Conservation (phyloP, 1,284 basidiomycete species). For the Salmacisia buchloeana region DNA sequence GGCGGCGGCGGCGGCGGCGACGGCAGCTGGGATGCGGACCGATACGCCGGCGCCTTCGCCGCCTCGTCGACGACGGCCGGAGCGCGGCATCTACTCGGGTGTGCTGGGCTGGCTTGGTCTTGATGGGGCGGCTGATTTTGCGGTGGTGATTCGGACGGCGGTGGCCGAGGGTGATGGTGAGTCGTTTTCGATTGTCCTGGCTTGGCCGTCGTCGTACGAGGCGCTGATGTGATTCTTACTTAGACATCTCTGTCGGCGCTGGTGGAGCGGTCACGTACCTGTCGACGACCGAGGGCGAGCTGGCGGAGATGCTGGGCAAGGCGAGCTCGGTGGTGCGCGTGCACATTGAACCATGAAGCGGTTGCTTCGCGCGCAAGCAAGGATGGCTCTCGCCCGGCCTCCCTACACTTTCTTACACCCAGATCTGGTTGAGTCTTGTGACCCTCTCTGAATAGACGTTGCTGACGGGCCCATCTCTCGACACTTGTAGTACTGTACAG, state of each 20-base stretch:
- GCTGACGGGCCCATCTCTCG: no score
- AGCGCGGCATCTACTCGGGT: conserved; percentile 67
- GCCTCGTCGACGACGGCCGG: conserved; percentile 3
- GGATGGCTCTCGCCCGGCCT: no score
- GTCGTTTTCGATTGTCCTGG: background rate
- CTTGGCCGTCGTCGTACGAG: background rate
- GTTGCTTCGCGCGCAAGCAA: no score
- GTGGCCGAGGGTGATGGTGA: conserved; percentile 63
- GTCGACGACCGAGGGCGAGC: conserved; percentile 77
- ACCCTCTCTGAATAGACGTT: no score
- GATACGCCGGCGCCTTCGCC: background rate
- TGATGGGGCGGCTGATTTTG: conserved; percentile 83
- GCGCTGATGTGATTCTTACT: background rate
- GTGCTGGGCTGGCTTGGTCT: conserved; percentile 82
- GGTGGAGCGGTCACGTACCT: conserved; percentile 94
- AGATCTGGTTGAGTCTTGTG: no score
- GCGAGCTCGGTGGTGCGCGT: conserved; percentile 33
- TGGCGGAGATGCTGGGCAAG: conserved; percentile 89
- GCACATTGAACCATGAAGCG: background rate
- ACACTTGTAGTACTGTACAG: no score
- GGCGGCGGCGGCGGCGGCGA: background rate
- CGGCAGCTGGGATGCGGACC: background rate
- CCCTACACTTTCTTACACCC: no score
- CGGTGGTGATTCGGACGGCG: conserved; percentile 91
- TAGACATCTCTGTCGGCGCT: conserved; percentile 64